These are phyloP conservation scores for Forsythia suspensa DNA, from an alignment of 257 asterid species.

Conservation along the genomic window DNA sequence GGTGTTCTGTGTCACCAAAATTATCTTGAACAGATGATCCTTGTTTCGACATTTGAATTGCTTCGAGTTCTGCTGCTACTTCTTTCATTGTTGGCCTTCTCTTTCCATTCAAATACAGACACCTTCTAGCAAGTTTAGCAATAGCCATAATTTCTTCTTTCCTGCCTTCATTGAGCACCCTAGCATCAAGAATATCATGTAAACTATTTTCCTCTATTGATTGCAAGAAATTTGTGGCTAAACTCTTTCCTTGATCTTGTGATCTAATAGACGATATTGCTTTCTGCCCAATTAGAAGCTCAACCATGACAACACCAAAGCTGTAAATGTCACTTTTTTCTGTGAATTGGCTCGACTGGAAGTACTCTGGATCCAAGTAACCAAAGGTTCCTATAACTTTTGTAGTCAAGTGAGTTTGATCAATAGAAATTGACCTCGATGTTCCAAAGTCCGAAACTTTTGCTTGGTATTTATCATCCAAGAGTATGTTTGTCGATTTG, in stretches of 20 bases:
- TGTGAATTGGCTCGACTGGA: slow-evolving; percentile 10
- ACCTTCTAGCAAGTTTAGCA: slow-evolving; percentile 17
- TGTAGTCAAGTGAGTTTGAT: slow-evolving; percentile 19
- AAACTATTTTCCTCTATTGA: slow-evolving; percentile 17
- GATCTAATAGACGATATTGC: slow-evolving; percentile 3
- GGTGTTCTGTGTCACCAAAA: background rate
- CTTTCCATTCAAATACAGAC: slow-evolving; percentile 10
- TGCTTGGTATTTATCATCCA: slow-evolving; percentile 1
- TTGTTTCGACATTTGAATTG: too few species aligned
- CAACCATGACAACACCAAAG: slow-evolving; percentile 15
- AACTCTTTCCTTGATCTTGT: background rate
- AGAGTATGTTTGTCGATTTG: slow-evolving; percentile 14
- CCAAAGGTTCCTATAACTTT: slow-evolving; percentile 16
- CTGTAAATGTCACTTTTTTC: slow-evolving; percentile 21
- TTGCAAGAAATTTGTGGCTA: slow-evolving; percentile 14
- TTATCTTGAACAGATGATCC: background rate
- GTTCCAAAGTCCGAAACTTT: slow-evolving; percentile 6
- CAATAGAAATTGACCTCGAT: background rate
- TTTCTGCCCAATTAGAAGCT: slow-evolving; percentile 15
- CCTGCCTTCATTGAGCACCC: background rate
- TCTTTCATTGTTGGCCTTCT: slow-evolving; percentile 18
- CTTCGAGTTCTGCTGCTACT: slow-evolving; percentile 15
- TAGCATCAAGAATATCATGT: slow-evolving; percentile 9
- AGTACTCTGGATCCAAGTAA: slow-evolving; percentile 19
- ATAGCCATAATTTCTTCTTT: background rate